Conservation (phyloP, 768 basidiomycete species). For the Amanita exitialis region DNA sequence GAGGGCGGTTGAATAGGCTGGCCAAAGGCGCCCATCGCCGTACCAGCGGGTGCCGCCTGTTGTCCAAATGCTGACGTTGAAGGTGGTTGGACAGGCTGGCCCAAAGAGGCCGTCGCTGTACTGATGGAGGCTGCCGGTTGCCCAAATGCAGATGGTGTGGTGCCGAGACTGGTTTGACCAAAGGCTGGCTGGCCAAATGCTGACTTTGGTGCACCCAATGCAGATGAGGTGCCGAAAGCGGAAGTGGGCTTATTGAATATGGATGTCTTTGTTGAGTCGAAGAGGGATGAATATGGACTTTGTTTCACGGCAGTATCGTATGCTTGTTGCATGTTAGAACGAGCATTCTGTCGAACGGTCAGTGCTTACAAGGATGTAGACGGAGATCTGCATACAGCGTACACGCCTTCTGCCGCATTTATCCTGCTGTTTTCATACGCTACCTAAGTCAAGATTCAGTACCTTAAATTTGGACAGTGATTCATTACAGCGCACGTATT, state of each 20-base stretch:
- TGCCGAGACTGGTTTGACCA: constrained; percentile 27
- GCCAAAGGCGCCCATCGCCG: constrained; percentile 22
- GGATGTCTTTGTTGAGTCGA: constrained; percentile 11
- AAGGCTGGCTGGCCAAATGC: constrained; percentile 22
- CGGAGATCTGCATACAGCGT: constrained; percentile 19
- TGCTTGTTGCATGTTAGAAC: constrained; percentile 35
- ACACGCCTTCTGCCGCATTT: constrained; percentile 39
- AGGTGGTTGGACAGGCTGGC: no score
- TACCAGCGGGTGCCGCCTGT: constrained; percentile 17
- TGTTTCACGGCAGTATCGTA: constrained; percentile 43
- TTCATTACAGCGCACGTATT: constrained; percentile 50
- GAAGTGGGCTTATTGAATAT: constrained; percentile 23
- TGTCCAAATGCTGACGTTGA: constrained; percentile 20
- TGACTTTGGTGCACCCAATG: constrained; percentile 20
- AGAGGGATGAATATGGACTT: constrained; percentile 17
- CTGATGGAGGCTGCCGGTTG: constrained; percentile 17
- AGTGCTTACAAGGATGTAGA: background rate
- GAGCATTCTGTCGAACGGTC: constrained; percentile 27
- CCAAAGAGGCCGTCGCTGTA: constrained; percentile 14
- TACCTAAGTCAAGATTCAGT: constrained; percentile 13
- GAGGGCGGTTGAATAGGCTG: constrained; percentile 21
- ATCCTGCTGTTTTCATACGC: constrained; percentile 51
- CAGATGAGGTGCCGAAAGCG: constrained; percentile 25
- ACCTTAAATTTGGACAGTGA: background rate
- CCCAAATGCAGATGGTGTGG: constrained; percentile 21